phyloP scores from a whole-genome alignment of 2,329 filamentous ascomycete genomes.

The Emmonsia crescens region DNA sequence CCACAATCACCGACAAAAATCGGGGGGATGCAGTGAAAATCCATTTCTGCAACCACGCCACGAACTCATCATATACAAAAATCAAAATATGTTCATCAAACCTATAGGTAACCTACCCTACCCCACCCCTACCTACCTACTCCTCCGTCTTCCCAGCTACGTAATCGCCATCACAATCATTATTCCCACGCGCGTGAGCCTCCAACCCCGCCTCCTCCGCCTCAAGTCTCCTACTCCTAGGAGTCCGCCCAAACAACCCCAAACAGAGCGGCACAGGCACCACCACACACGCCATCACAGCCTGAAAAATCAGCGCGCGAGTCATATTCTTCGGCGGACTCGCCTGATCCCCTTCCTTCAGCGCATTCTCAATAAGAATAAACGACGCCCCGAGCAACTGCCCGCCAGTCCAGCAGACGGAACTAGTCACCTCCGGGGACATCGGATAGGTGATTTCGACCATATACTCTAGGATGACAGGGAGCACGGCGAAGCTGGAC shows the following conservation, averaged over 20 bases:
- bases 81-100: too few relatives aligned
- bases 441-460: slow-evolving; percentile 82
- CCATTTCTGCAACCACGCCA: not conserved
- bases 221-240: slow-evolving; percentile 31
- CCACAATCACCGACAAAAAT: not conserved
- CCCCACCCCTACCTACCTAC: not conserved
- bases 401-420: slow-evolving; percentile 74
- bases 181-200: not conserved
- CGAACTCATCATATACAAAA: not conserved
- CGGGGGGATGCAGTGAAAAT: too few relatives aligned
- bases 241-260: slow-evolving; percentile 54
- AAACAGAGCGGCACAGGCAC: slow-evolving; percentile 58
- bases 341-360: slow-evolving; percentile 43
- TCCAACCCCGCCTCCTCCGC: slow-evolving; percentile 10
- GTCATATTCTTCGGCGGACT: slow-evolving; percentile 62
- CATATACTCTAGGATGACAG: slow-evolving; percentile 75
- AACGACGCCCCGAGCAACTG: slow-evolving; percentile 79
- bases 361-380: slow-evolving; percentile 67
- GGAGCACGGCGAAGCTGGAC: slow-evolving; percentile 66
- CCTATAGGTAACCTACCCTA: too few relatives aligned
- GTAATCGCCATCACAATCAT: not conserved
- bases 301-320: slow-evolving; percentile 65
- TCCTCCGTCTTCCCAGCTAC: not conserved
- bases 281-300: slow-evolving; percentile 54
- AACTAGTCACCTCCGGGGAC: slow-evolving; percentile 72